Evolutionary conservation across 441 rosid species (phyloP).

Genomic region (Syzygium malaccense): DNA sequence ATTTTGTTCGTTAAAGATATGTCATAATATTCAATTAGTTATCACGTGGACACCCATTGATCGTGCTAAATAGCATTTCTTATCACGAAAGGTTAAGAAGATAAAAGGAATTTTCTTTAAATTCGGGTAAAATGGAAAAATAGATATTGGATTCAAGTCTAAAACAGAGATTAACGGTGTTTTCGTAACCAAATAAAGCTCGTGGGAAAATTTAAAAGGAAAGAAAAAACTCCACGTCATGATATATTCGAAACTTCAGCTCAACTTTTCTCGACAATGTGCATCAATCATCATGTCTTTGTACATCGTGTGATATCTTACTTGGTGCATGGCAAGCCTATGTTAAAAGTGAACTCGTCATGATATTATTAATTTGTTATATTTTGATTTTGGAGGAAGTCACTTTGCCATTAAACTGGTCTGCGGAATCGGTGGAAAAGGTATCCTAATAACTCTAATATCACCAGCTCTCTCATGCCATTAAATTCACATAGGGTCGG

Average conservation of each 20-base stretch:
- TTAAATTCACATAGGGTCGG: neutral
- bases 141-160: neutral
- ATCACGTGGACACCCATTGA: neutral
- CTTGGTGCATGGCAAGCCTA: neutral
- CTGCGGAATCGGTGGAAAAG: neutral
- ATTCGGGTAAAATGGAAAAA: neutral
- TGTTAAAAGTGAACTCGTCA: fast-evolving
- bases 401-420: neutral
- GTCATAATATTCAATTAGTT: neutral
- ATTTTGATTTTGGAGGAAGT: neutral
- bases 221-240: neutral
- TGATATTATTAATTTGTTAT: neutral
- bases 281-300: neutral
- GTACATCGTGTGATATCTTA: neutral
- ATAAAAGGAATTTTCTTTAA: neutral
- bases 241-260: neutral
- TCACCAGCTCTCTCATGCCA: neutral
- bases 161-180: neutral
- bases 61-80: neutral
- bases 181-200: neutral
- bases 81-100: neutral
- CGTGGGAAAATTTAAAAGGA: neutral
- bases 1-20: too few species aligned
- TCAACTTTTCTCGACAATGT: neutral
- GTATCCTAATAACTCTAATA: neutral